phyloP scores from a whole-genome alignment of 805 yeast species.

The Aciculoconidium aculeatum region DNA sequence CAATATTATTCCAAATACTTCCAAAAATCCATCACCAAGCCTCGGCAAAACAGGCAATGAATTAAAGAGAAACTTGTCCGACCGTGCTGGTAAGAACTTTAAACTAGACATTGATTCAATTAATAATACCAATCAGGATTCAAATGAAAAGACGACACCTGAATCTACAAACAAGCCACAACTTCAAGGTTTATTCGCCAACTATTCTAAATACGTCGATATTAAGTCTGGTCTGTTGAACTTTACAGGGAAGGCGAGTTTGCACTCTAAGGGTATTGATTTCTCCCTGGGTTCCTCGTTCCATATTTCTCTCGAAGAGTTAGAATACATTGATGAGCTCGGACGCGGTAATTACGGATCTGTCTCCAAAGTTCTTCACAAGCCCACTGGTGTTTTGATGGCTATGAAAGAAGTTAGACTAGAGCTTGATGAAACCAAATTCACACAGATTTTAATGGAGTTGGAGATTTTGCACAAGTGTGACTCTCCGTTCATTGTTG shows the following conservation, averaged over 20 bases:
- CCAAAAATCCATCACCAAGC: constrained; percentile 8
- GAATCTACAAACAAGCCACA: no score
- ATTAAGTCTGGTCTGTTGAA: constrained; percentile 87
- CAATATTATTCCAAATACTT: constrained; percentile 4
- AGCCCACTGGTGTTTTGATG: constrained; percentile 87
- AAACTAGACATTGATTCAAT: neutral
- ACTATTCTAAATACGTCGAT: constrained; percentile 83
- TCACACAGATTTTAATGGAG: constrained; percentile 94
- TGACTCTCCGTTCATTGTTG: constrained; percentile 85
- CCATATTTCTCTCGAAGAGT: constrained; percentile 77
- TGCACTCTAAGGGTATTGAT: constrained; percentile 88
- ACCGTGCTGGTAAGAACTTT: no score
- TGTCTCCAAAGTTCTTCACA: constrained; percentile 87
- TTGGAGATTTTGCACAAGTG: constrained; percentile 90
- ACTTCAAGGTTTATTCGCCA: constrained; percentile 65
- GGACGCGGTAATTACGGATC: constrained; percentile 98
- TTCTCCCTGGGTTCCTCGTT: constrained; percentile 86
- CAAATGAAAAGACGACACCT: no score
- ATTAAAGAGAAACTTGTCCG: neutral
- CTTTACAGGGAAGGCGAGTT: constrained; percentile 88
- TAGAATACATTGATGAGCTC: constrained; percentile 76
- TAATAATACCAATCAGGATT: no score
- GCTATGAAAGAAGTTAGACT: constrained; percentile 96
- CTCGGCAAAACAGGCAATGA: constrained; percentile 1
- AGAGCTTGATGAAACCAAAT: constrained; percentile 89